phyloP scores from a whole-genome alignment of 2,329 filamentous ascomycete species.

The Colletotrichum spaethianum region DNA sequence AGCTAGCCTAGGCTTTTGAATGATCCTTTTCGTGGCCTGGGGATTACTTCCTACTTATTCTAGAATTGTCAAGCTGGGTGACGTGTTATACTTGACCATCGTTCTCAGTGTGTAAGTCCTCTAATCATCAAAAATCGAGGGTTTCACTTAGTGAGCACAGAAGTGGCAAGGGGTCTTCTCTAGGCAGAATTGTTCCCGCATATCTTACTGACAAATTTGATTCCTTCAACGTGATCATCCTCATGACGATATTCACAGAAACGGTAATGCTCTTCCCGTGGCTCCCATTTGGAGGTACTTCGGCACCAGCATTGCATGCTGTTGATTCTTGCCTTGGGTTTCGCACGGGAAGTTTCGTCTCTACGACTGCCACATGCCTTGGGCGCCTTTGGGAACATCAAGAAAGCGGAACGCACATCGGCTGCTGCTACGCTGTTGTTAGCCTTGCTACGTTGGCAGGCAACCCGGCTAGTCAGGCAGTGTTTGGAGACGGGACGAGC shows the following conservation, averaged over 20 bases:
- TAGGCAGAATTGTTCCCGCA: conserved; percentile 46
- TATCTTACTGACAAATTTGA: conserved; percentile 44
- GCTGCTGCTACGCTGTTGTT: conserved; percentile 37
- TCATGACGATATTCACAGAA: conserved; percentile 47
- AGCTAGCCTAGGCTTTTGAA: conserved; percentile 47
- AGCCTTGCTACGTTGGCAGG: conserved; percentile 20
- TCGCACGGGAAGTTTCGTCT: conserved; percentile 48
- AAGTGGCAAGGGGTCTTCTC: conserved; percentile 45
- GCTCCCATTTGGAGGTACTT: conserved; percentile 47
- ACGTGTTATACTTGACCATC: conserved; percentile 43
- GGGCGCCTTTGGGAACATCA: conserved; percentile 45
- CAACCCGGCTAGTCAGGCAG: conserved; percentile 38
- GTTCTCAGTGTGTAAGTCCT: conserved; percentile 50
- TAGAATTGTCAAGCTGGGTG: conserved; percentile 37
- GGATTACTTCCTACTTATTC: conserved; percentile 49
- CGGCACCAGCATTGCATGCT: conserved; percentile 43
- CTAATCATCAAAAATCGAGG: neutral
- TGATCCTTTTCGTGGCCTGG: conserved; percentile 50
- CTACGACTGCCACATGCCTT: conserved; percentile 44
- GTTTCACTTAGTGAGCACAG: neutral
- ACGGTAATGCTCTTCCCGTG: conserved; percentile 45
- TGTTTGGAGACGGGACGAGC: conserved; percentile 15
- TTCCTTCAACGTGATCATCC: conserved; percentile 46
- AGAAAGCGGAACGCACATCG: conserved; percentile 48
- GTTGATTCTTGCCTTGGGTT: conserved; percentile 48